Base-by-base conservation (phyloP, 2,329 filamentous ascomycete species). In the Trichoderma harzianum region DNA sequence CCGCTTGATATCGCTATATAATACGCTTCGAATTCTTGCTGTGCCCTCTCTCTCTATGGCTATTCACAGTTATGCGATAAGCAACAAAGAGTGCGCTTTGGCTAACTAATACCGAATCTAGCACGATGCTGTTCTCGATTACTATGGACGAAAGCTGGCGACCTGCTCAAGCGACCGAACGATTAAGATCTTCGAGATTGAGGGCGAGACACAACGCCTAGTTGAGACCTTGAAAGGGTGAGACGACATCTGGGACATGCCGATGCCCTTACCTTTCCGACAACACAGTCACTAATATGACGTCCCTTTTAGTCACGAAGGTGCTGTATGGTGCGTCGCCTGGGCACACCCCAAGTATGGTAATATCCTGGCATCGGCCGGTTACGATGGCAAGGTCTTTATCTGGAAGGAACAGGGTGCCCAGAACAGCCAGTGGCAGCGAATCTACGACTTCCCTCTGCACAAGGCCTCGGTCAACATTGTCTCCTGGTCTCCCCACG, bases 331-430 rank as follows among this genome's bases (percentile, higher is more conserved):
- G 96, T 97, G 93, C 81, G 93, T 98, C 72, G 92, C 95, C 77
- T 99, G 96, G 96, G 95, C 95, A 63, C 96, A 99, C 80, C 96
- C 96, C 74, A 98, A 99, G 82, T 98, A 97, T 83, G 96, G 96
- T 85, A 98, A 95, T 82, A 98, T 99, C 80, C 91, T 99, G 73
- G 96, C 96, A 70, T 97, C 94, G 74, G 93, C 94, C 66, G 94
- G 93, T 76, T 99, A 98, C 85, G 96, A 99, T 83, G 96, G 95
- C 83, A 97, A 97, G 83, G 95, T 99, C 76, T 91, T 98, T 82
- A 97, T 99, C 87, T 99, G 95, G 94, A 94, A 95, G 82, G 96
- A 99, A 84, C 92, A 95, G 82, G 79, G 79, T n/a, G 76, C 76
- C 69, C 80, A 81, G 75, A 86, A 83, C 77, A 88, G 86, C 76